A percentile compares a stretch with the other conserved stretches of the same genome.
phyloP scores from a whole-genome alignment of 2,329 filamentous ascomycete genomes.

The Diaporthe longicolla region DNA sequence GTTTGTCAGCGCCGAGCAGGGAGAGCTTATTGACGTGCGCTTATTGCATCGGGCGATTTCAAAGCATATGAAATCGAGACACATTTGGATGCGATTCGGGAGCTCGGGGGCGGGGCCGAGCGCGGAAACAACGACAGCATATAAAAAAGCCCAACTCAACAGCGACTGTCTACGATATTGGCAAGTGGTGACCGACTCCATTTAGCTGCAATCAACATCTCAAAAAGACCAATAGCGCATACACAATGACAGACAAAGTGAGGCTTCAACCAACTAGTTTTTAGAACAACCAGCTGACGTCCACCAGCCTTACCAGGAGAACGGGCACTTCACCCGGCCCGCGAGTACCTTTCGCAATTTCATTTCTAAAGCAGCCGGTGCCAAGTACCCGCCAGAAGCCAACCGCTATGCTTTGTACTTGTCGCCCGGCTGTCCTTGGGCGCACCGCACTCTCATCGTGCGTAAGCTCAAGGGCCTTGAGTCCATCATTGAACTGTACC shows the following conservation, averaged over 20 bases:
- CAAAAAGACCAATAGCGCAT: neutral
- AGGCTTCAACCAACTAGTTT: neutral
- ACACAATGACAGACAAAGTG: constrained; percentile 16
- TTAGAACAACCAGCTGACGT: constrained; percentile 1
- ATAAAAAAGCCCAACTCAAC: neutral
- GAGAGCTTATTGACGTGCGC: neutral
- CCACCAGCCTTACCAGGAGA: constrained; percentile 47
- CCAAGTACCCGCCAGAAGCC: constrained; percentile 70
- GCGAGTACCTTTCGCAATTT: constrained; percentile 68
- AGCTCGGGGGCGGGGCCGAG: constrained; percentile 1
- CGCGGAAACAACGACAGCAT: neutral
- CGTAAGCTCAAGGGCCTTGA: constrained; percentile 81
- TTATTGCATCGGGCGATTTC: constrained; percentile 14
- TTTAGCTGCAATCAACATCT: too few species aligned
- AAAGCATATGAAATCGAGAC: constrained; percentile 13
- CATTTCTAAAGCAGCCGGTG: constrained; percentile 64
- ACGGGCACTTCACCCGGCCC: constrained; percentile 67
- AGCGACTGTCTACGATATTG: neutral
- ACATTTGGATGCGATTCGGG: neutral
- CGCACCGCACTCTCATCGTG: constrained; percentile 81
- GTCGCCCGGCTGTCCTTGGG: constrained; percentile 75
- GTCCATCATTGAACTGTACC: constrained; percentile 76
- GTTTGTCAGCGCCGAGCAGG: constrained; percentile 13
- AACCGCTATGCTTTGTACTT: constrained; percentile 74
- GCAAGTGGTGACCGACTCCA: neutral